These are phyloP conservation scores for Ceratocystis lukuohia DNA, from an alignment of 2,329 filamentous ascomycete genomes.

Conservation along the genomic window DNA sequence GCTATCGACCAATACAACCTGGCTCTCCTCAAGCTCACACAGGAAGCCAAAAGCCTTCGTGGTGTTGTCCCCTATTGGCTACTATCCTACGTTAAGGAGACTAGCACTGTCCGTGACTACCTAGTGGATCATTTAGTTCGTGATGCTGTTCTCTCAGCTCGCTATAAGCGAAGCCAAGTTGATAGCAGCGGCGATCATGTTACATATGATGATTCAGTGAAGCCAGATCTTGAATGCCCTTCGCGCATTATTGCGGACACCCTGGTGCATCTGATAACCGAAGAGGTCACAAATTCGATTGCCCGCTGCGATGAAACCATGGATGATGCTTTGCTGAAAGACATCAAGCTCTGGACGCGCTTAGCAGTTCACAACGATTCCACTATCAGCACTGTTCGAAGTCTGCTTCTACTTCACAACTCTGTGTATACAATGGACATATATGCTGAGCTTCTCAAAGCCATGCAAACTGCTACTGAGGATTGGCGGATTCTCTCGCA, in stretches of 20 bases:
- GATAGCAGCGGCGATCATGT: neutral
- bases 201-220: neutral
- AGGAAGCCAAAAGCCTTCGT: neutral
- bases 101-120: neutral
- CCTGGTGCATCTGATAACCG: neutral
- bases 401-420: conserved; percentile 3
- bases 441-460: neutral
- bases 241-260: neutral
- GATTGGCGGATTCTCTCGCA: conserved; percentile 4
- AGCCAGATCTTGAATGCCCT: neutral
- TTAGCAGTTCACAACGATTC: conserved; percentile 7
- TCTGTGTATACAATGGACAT: conserved; percentile 1
- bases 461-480: neutral
- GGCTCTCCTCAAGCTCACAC: neutral
- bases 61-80: conserved; percentile 2
- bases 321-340: neutral
- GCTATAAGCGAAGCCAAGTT: neutral
- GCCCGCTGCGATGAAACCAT: neutral
- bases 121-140: neutral
- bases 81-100: neutral
- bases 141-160: neutral
- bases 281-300: neutral
- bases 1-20: neutral
- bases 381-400: neutral
- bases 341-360: conserved; percentile 5